Base-by-base conservation (phyloP, 805 yeast genomes). In the Henningerozyma blattae region DNA sequence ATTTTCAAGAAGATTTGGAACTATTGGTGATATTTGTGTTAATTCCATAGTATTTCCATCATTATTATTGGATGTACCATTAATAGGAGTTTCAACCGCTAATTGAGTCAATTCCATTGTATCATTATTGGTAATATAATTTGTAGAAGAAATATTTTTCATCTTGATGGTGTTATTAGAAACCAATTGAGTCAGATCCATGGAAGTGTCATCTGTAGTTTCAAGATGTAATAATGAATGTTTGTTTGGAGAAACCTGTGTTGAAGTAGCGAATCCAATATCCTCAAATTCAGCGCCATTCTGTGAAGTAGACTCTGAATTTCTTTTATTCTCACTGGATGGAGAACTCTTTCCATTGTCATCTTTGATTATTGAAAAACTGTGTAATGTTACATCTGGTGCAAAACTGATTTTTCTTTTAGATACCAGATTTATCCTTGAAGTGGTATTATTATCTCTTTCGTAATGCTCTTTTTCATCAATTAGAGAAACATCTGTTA, bases 381-480 rank as follows among this genome's bases (percentile, higher is more conserved):
- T 70, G 46, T 76, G 82, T 27, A 77, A 61, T 3, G 80, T 75
- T 0, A 76, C 83, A 43, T 75, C 82, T 1, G 81, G 81, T 1
- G 87, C 87, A 62, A 81, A 81, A 4, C 85, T 75, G 4, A 81
- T 89, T 18, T 89, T 56, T 37, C 89, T 40, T 33, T 39, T 51
- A n/a, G 22, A 30, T 22, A 41, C 47, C 24, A 43, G 28, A 25
- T 44, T 45, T 3, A 52, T 43, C 31, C 43, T 45, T 3, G 56
- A 50, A 5, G 57, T 54, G 3, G 57, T 52, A 28, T 52, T 54
- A 35, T 48, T 54, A 5, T 46, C 48, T 3, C 30, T 12, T n/a
- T 42, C 48, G 3, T 35, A 15, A 3, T 40, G n/a, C 3, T 44
- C 51, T 3, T 37, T 32, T 17, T 39, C 34, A 3, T 35, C 30